phyloP scores from a whole-genome alignment of 768 basidiomycete species.

The Punctularia strigosozonata region DNA sequence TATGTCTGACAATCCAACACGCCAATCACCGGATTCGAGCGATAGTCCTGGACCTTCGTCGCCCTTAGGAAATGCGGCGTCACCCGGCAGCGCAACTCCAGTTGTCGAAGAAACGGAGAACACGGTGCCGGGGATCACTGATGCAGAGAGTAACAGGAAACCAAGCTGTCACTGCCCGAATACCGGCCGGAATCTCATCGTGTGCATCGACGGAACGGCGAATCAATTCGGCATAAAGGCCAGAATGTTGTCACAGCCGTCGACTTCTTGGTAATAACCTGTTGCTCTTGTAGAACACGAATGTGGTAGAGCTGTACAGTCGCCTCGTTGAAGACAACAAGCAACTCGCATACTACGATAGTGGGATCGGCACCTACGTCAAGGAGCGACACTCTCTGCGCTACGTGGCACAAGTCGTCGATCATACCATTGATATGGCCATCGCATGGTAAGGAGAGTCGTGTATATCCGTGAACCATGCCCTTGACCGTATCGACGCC shows the following conservation, averaged over 20 bases:
- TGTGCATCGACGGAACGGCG: neutral
- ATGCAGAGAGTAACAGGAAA: no score
- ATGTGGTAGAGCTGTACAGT: constrained; percentile 27
- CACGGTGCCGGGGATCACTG: no score
- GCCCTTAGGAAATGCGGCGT: no score
- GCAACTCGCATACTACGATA: constrained; percentile 29
- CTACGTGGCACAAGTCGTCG: constrained; percentile 12
- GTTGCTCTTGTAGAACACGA: constrained; percentile 22
- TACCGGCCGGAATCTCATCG: neutral
- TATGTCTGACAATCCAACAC: no score
- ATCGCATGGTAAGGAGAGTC: constrained; percentile 23
- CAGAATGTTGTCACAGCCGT: no score
- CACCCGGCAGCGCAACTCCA: no score
- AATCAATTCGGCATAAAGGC: neutral
- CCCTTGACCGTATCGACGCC: neutral
- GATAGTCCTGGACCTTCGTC: no score
- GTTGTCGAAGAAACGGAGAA: no score
- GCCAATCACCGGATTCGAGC: no score
- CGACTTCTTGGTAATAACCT: no score
- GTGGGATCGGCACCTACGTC: constrained; percentile 27
- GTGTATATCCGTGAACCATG: neutral
- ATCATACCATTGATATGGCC: constrained; percentile 20
- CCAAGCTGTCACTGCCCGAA: neutral
- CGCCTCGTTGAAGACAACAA: constrained; percentile 19
- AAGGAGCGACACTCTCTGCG: constrained; percentile 10